Percentiles rank a stretch among this genome's conserved stretches.
phyloP scores from a whole-genome alignment of 305 asterid genomes.

The Fraxinus baroniana region DNA sequence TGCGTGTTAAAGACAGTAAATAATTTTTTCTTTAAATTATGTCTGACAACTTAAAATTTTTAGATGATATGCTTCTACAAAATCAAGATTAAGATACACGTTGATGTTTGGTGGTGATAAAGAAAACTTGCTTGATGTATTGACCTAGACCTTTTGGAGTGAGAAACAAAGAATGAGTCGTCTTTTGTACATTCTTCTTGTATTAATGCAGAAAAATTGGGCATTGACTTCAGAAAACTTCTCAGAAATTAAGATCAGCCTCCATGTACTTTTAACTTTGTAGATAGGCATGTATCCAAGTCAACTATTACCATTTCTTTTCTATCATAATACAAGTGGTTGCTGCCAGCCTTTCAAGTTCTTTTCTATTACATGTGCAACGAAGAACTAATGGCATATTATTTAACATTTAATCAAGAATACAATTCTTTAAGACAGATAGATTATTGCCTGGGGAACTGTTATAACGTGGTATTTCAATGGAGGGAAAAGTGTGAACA shows the following conservation, averaged over 20 bases:
- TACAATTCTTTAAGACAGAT: background rate
- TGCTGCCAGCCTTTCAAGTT: background rate
- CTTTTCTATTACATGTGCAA: background rate
- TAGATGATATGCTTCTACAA: background rate
- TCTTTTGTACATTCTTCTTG: background rate
- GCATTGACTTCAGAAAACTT: background rate
- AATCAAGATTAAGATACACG: background rate
- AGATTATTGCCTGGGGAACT: background rate
- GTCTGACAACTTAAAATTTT: background rate
- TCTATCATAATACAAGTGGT: background rate
- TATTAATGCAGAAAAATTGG: background rate
- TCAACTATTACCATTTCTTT: background rate
- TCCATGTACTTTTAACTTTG: background rate
- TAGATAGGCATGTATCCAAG: background rate
- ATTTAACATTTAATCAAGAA: background rate
- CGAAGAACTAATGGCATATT: background rate
- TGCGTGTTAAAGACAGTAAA: background rate
- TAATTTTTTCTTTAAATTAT: background rate
- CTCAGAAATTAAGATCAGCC: background rate
- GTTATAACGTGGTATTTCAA: background rate
- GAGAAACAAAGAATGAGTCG: background rate
- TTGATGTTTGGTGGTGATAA: background rate
- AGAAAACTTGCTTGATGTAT: background rate
- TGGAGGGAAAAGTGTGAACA: background rate
- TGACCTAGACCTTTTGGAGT: background rate